phyloP scores from a whole-genome alignment of 257 asterid species.

The Salvia hispanica region DNA sequence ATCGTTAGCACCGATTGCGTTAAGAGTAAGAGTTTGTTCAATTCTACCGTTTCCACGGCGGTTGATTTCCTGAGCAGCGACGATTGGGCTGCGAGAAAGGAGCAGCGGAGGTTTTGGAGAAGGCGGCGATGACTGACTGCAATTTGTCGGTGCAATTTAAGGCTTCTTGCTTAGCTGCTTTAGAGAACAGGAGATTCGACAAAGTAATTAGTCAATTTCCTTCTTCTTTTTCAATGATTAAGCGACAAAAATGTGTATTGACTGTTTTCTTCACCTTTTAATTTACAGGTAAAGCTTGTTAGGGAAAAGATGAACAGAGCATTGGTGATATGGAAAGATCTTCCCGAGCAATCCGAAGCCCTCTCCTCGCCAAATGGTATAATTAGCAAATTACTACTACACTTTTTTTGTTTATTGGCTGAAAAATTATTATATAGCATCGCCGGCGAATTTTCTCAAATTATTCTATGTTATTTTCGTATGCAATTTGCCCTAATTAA shows the following conservation, averaged over 20 bases:
- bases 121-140: constrained; percentile 51
- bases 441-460: neutral
- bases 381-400: constrained; percentile 18
- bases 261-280: neutral
- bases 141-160: constrained; percentile 48
- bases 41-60: constrained; percentile 43
- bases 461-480: neutral
- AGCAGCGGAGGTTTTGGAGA: constrained; percentile 78
- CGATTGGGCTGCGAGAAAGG: constrained; percentile 84
- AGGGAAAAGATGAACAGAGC: constrained; percentile 89
- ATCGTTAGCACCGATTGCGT: constrained; percentile 55
- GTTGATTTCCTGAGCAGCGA: constrained; percentile 67
- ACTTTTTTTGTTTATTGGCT: neutral
- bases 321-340: constrained; percentile 68
- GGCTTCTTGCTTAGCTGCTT: constrained; percentile 51
- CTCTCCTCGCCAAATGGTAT: constrained; percentile 56
- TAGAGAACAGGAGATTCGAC: constrained; percentile 73
- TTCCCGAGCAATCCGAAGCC: constrained; percentile 45
- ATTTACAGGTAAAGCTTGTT: constrained; percentile 68
- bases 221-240: neutral
- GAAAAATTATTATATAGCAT: neutral
- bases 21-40: constrained; percentile 44
- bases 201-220: constrained; percentile 46
- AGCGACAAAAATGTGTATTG: neutral
- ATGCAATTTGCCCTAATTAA: neutral